Base-by-base conservation (phyloP, 257 asterid genomes). In the Solanum chilense region DNA sequence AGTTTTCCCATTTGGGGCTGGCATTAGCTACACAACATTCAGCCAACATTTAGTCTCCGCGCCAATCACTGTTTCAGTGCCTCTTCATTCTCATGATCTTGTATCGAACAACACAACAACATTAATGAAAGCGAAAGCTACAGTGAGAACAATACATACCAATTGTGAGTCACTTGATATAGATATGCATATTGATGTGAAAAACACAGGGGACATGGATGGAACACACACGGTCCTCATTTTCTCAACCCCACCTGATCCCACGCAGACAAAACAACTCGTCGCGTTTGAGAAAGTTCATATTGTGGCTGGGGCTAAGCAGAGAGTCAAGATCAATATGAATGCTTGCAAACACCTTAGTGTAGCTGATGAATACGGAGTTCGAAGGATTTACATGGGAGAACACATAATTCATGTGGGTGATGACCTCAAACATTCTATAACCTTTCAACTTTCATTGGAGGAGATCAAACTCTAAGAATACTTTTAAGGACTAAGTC, bases 361-460 rank as follows among this genome's bases (percentile, higher is more conserved):
- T 62, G 83, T 90, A 12, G 98, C 91, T 41, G 99, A 96, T 69
- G 66, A 68, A 23, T 92, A 89, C 23, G 98, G 99, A 10, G 91
- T 94, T 81, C 91, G 95, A 90, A 95, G 97, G 81, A 91, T 96
- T 62, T 96, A 93, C 64, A 92, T 96, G 93, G 99, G 99, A n/a
- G 93, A 91, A 71, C 98, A 96, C 47, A 91, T 62, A 75, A 91
- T 96, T 49, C 99, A 94, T 71, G 90, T 96, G 68, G 98, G 98
- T 82, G 95, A 92, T 21, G 93, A 93, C 44, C 86, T 93, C 7
- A 89, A 90, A 75, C 98, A 94, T 87, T 90, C 95, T 6, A 86
- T 95, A 35, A 86, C 91, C 31, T 91, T 96, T 73, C 91, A 92
- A 58, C 74, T 87, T 45, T 83, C 83, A 14, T 31, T 62, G 82